Percentiles rank a stretch among this genome's conserved stretches.
Evolutionary conservation across 805 yeast species (phyloP).

Genomic region (Ogataea chonburiensis): DNA sequence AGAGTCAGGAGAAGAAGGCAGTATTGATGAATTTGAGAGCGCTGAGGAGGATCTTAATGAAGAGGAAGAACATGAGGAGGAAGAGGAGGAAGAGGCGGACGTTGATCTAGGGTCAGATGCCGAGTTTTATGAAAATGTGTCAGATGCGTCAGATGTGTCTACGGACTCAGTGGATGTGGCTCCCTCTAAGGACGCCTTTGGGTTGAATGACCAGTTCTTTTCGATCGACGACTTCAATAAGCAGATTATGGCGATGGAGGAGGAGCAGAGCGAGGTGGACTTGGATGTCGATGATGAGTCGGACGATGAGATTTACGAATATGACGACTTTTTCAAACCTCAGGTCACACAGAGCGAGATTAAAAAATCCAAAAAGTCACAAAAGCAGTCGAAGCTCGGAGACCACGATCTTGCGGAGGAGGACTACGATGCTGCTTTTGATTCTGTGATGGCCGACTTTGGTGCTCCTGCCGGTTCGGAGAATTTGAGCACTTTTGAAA

Average conservation of each 20-base stretch:
- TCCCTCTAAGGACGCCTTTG: slow-evolving; percentile 51
- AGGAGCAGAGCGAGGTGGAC: slow-evolving; percentile 52
- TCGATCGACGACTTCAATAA: slow-evolving; percentile 66
- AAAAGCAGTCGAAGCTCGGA: slow-evolving; percentile 2
- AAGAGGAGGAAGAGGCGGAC: slow-evolving; percentile 28
- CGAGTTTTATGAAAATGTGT: slow-evolving; percentile 21
- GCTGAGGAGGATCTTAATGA: slow-evolving; percentile 29
- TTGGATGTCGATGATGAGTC: slow-evolving; percentile 52
- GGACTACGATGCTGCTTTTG: slow-evolving; percentile 61
- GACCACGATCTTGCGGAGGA: slow-evolving; percentile 54
- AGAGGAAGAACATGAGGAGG: slow-evolving; percentile 12
- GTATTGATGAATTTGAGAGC: slow-evolving; percentile 15
- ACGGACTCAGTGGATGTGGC: slow-evolving; percentile 22
- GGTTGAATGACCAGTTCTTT: slow-evolving; percentile 81
- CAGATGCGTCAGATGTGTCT: slow-evolving; percentile 16
- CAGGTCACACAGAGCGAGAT: slow-evolving; percentile 18
- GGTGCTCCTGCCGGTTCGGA: slow-evolving; percentile 31
- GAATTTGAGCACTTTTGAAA: slow-evolving; percentile 72
- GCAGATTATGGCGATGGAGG: slow-evolving; percentile 36
- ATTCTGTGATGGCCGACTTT: slow-evolving; percentile 61
- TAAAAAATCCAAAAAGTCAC: slow-evolving; percentile 31
- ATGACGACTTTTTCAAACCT: slow-evolving; percentile 63
- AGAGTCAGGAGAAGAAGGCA: slow-evolving; percentile 27
- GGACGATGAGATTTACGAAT: slow-evolving; percentile 48
- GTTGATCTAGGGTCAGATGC: slow-evolving; percentile 25